phyloP scores from a whole-genome alignment of 768 basidiomycete genomes.

The Lentinula raphanica region DNA sequence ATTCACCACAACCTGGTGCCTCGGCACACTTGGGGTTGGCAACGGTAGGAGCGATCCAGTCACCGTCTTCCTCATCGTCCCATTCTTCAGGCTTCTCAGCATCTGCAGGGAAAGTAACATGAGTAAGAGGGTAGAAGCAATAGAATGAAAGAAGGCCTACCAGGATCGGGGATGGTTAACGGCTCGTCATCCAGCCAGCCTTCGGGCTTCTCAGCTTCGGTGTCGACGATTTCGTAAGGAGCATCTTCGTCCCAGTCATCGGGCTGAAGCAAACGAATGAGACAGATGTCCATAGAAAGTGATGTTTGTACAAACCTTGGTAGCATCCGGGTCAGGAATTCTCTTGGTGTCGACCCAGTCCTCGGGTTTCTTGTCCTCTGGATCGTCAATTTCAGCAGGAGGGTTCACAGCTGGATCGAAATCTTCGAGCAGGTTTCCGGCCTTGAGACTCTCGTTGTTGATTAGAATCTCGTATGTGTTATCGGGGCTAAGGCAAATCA shows the following conservation, averaged over 20 bases:
- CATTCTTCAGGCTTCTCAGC: constrained; percentile 97
- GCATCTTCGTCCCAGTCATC: constrained; percentile 98
- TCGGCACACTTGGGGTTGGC: constrained; percentile 87
- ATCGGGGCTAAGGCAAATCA: constrained; percentile 57
- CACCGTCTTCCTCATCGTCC: constrained; percentile 99
- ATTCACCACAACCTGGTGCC: constrained; percentile 92
- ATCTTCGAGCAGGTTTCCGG: constrained; percentile 86
- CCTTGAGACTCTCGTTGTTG: constrained; percentile 78
- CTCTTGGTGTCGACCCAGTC: constrained; percentile 90
- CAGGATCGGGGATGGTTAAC: constrained; percentile 77
- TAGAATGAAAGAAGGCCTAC: constrained; percentile 30
- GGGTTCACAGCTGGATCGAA: constrained; percentile 95
- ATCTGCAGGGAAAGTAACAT: too few species aligned
- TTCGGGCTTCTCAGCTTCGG: constrained; percentile 84
- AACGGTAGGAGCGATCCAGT: constrained; percentile 91
- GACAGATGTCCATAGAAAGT: neutral
- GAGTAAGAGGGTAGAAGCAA: too few species aligned
- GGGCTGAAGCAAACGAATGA: constrained; percentile 43
- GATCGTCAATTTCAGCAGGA: constrained; percentile 86
- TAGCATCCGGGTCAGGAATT: constrained; percentile 81
- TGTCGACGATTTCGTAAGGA: constrained; percentile 86
- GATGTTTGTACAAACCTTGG: constrained; percentile 47
- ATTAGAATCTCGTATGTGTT: constrained; percentile 90
- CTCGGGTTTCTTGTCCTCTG: constrained; percentile 82
- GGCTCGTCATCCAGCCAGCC: constrained; percentile 95